Evolutionary conservation across 2,329 filamentous ascomycete genomes (phyloP), one percentile per base, ranked within the genome.

Genomic region (Grosmannia huntii): DNA sequence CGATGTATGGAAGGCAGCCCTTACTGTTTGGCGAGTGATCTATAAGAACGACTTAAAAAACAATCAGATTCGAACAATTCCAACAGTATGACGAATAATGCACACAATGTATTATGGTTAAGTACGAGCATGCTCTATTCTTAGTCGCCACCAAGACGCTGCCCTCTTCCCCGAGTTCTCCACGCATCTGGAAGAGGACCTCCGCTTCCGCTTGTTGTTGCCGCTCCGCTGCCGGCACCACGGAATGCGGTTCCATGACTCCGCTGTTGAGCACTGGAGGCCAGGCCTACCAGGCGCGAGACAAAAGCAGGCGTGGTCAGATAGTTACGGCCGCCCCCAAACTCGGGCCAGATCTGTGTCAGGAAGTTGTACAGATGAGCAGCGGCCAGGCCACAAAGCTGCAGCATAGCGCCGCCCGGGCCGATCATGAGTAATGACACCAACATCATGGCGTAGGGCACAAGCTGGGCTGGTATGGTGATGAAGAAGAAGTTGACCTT

Each of bases 361-460:
- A 96, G 71, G 68, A 97, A 99, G 69, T 97, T 89, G 71, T 90
- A 95, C 23, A 94, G 67, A 69, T 99, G 94, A 5, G 91, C 91
- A 14, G 91, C 89, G 50, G 95, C 63, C 12, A 99, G 77, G n/a
- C 94, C 94, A 38, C 82, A 88, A 5, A 83, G 70, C 67, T 95
- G 84, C 4, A 84, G 66, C 58, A 87, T 68, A 12, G 87, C 79
- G 21, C 72, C 64, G 41, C 77, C 76, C 12, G 85, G 85, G 5
- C 73, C 76, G 0, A 65, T 68, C 68, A 87, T 81, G 57, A 97
- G 74, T 25, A 95, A 77, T 12, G 86, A 86, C 65, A 90, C 74
- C 19, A 84, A 70, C 51, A 97, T 80, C 79, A 95, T 87, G 62
- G 86, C 85, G 68, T 85, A 87, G 3, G 94, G 94, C 33, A 94